phyloP scores from a whole-genome alignment of 2,329 filamentous ascomycete genomes.

The Fusarium sp. region DNA sequence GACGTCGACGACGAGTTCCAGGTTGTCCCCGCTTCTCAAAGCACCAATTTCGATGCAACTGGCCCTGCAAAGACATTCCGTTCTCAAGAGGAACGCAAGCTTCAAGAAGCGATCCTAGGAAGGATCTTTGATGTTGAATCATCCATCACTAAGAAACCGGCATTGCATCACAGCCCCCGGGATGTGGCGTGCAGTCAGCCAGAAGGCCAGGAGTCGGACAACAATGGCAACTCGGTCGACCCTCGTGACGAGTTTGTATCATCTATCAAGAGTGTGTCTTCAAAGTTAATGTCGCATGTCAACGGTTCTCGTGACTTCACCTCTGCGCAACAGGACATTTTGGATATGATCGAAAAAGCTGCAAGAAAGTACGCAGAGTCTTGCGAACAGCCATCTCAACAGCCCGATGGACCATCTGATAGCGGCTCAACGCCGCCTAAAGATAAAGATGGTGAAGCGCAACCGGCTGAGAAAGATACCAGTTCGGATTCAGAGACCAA shows the following conservation, averaged over 20 bases:
- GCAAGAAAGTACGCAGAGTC: constrained; percentile 62
- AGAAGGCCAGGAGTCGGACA: constrained; percentile 37
- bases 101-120: constrained; percentile 65
- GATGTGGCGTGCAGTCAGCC: constrained; percentile 26
- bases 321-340: constrained; percentile 57
- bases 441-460: constrained; percentile 17
- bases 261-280: constrained; percentile 55
- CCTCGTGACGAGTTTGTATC: constrained; percentile 45
- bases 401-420: constrained; percentile 23
- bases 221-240: constrained; percentile 33
- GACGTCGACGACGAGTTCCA: constrained; percentile 68
- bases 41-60: constrained; percentile 51
- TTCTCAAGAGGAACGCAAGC: constrained; percentile 65
- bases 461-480: neutral
- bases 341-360: constrained; percentile 64
- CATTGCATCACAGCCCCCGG: constrained; percentile 41
- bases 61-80: constrained; percentile 59
- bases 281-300: constrained; percentile 56
- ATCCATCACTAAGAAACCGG: constrained; percentile 51
- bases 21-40: constrained; percentile 51
- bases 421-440: constrained; percentile 10
- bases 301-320: constrained; percentile 52
- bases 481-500: constrained; percentile 1
- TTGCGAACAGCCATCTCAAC: constrained; percentile 41
- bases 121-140: constrained; percentile 65